A percentile compares a stretch with the other conserved stretches of the same genome.
These are phyloP conservation scores for Paramecium octaurelia DNA, from an alignment of 73 alveolate species.

Conservation along the genomic window DNA sequence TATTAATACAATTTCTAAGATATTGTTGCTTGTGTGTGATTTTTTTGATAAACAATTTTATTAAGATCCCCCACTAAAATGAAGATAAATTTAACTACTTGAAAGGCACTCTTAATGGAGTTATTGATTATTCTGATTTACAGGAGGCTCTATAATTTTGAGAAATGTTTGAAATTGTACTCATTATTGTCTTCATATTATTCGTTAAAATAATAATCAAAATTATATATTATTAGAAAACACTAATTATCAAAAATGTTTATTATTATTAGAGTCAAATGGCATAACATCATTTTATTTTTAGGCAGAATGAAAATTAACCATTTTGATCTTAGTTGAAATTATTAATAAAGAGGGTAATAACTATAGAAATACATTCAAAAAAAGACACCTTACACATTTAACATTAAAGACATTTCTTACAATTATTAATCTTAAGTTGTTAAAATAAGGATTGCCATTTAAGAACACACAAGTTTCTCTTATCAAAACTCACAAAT, in stretches of 20 bases:
- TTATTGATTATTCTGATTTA: constrained; percentile 15
- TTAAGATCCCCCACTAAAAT: constrained; percentile 5
- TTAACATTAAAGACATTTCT: too few relatives aligned
- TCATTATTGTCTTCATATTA: neutral
- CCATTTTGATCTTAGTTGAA: too few relatives aligned
- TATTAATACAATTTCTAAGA: neutral
- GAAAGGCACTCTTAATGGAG: constrained; percentile 3
- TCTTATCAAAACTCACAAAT: too few relatives aligned
- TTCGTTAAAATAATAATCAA: neutral
- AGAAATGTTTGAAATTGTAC: neutral
- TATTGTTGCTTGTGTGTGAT: neutral
- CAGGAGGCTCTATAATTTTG: neutral
- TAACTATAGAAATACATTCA: too few relatives aligned
- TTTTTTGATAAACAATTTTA: neutral
- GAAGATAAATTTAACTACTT: neutral
- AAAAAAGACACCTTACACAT: too few relatives aligned
- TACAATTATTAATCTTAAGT: too few relatives aligned
- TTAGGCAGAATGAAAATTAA: too few relatives aligned
- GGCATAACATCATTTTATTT: too few relatives aligned
- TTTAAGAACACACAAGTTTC: too few relatives aligned
- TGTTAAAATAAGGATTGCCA: too few relatives aligned
- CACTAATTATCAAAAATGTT: neutral
- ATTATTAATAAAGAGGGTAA: too few relatives aligned
- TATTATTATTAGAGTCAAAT: too few relatives aligned
- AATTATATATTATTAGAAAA: neutral